These are phyloP conservation scores for Kwoniella shivajii DNA, from an alignment of 1,284 basidiomycete species.

Conservation along the genomic window DNA sequence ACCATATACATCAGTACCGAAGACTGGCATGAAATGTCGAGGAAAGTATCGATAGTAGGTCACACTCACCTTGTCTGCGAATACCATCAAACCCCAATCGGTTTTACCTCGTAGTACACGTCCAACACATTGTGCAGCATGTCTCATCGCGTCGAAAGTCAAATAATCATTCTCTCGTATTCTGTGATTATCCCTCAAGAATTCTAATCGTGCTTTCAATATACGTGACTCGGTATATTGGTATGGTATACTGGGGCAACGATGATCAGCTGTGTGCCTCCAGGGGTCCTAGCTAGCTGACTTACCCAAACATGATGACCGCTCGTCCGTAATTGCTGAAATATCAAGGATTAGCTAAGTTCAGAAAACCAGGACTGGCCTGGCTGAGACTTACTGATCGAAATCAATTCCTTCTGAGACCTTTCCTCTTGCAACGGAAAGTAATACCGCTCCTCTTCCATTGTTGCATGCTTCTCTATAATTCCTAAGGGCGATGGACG, in stretches of 20 bases:
- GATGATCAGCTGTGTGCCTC: constrained; percentile 3
- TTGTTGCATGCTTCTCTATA: constrained; percentile 98
- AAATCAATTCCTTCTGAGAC: constrained; percentile 99
- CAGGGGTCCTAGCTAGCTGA: not conserved
- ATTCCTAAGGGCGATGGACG: constrained; percentile 96
- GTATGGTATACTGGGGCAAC: constrained; percentile 75
- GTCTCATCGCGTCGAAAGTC: constrained; percentile 99
- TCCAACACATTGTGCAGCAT: constrained; percentile 98
- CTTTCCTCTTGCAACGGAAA: constrained; percentile 98
- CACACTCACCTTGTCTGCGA: constrained; percentile 88
- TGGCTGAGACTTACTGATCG: constrained; percentile 78
- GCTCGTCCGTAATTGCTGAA: constrained; percentile 94
- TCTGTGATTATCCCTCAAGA: constrained; percentile 95
- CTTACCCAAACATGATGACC: constrained; percentile 98
- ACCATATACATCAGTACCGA: no score
- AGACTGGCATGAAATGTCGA: no score
- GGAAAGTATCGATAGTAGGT: no score
- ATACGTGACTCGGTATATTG: constrained; percentile 99
- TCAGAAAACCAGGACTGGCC: no score
- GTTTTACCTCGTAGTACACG: constrained; percentile 97
- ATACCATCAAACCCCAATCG: constrained; percentile 99
- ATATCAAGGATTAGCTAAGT: no score
- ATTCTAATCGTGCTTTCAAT: constrained; percentile 94
- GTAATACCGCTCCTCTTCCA: constrained; percentile 91
- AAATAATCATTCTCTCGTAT: constrained; percentile 98